These are phyloP conservation scores for Strobilomyces dryophilus DNA, from an alignment of 768 basidiomycete genomes.

Conservation along the genomic window DNA sequence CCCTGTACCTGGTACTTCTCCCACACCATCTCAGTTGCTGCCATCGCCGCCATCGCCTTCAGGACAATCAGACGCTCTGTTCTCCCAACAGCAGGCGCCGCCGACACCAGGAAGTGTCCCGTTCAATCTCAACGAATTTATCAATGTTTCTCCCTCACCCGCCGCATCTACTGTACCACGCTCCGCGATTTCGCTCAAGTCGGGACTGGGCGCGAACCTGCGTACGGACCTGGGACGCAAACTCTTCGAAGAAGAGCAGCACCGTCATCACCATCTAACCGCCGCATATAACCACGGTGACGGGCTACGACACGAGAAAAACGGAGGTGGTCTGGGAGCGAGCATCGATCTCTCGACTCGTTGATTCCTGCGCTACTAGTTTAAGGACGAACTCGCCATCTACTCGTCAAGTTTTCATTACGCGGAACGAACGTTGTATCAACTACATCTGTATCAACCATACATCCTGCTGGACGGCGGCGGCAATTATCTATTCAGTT, in stretches of 20 bases:
- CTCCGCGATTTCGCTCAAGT: conserved; percentile 29
- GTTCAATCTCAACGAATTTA: conserved; percentile 70
- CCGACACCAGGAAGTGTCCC: conserved; percentile 34
- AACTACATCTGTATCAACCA: conserved; percentile 34
- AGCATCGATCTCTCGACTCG: conserved; percentile 28
- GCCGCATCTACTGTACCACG: conserved; percentile 33
- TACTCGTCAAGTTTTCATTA: conserved; percentile 16
- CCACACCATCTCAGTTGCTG: conserved; percentile 23
- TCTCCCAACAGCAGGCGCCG: conserved; percentile 29
- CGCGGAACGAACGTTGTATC: conserved; percentile 32
- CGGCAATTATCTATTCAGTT: conserved; percentile 29
- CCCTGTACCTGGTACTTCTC: conserved; percentile 25
- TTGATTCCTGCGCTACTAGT: conserved; percentile 13
- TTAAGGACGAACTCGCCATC: conserved; percentile 8
- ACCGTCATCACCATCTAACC: conserved; percentile 35
- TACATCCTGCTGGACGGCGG: conserved; percentile 20
- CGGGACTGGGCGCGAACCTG: conserved; percentile 45
- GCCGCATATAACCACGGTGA: conserved; percentile 17
- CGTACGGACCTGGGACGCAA: conserved; percentile 62
- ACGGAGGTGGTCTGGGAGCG: conserved; percentile 24
- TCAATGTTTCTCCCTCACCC: conserved; percentile 69
- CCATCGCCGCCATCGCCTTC: conserved; percentile 25
- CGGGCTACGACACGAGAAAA: conserved; percentile 25
- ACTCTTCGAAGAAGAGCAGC: conserved; percentile 68
- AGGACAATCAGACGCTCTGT: conserved; percentile 17